These are phyloP conservation scores for Hygrophorus russula DNA, from an alignment of 768 basidiomycete genomes.

Conservation along the genomic window DNA sequence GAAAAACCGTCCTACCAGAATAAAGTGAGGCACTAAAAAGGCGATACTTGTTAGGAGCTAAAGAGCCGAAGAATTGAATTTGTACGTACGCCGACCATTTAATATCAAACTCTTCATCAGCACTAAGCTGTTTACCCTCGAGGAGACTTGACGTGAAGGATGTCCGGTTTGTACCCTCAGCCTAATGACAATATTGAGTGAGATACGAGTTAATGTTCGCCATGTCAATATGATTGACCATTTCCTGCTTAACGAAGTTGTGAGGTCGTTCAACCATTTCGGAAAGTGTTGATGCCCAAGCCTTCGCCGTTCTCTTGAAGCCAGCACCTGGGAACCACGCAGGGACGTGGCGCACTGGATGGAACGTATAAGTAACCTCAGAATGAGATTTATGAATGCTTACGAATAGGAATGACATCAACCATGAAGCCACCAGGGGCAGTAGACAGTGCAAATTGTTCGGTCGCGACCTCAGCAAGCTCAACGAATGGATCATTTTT, in stretches of 20 bases:
- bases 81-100: constrained; percentile 42
- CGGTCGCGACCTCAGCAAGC: constrained; percentile 41
- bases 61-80: too few relatives aligned
- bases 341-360: constrained; percentile 45
- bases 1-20: constrained; percentile 25
- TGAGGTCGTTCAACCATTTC: constrained; percentile 48
- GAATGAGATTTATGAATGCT: constrained; percentile 1
- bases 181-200: constrained; percentile 21
- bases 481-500: constrained; percentile 38
- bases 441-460: constrained; percentile 42
- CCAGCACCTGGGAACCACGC: constrained; percentile 54
- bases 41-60: too few relatives aligned
- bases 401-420: constrained; percentile 39
- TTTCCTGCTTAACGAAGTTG: constrained; percentile 49
- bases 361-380: constrained; percentile 3
- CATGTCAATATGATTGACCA: constrained; percentile 24
- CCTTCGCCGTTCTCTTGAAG: constrained; percentile 41
- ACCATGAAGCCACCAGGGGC: constrained; percentile 42
- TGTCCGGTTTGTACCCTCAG: constrained; percentile 40
- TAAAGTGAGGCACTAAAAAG: constrained; percentile 31
- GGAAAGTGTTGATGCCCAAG: constrained; percentile 40
- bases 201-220: constrained; percentile 4
- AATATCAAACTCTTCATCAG: constrained; percentile 49
- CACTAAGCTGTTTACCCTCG: constrained; percentile 34
- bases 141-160: constrained; percentile 53